Conservation (phyloP, 116 monocot species). For the Trichopus zeylanicus region DNA sequence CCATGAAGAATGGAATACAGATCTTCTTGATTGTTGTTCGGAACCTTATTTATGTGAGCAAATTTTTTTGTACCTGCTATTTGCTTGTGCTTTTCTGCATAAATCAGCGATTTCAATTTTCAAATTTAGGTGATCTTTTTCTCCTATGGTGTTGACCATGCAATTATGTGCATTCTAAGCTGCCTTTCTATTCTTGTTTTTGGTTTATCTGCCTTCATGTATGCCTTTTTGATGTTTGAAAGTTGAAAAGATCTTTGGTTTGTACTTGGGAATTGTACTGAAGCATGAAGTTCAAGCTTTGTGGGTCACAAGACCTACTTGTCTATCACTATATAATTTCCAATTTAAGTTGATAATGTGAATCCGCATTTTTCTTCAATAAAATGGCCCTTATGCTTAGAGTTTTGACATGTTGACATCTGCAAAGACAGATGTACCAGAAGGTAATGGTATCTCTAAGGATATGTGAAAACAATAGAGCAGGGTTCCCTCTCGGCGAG, state of each 20-base stretch:
- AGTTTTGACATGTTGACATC: no score
- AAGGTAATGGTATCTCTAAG: no score
- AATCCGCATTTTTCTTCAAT: no score
- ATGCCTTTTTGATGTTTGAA: neutral
- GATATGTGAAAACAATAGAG: no score
- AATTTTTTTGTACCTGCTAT: no score
- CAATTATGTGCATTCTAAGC: no score
- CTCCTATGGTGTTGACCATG: neutral
- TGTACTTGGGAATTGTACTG: neutral
- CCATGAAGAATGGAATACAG: slow-evolving; percentile 66
- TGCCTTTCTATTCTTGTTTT: neutral
- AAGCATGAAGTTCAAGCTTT: neutral
- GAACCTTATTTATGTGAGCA: slow-evolving; percentile 75
- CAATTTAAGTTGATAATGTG: no score
- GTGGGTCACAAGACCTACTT: neutral
- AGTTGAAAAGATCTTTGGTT: neutral
- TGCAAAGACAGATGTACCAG: no score
- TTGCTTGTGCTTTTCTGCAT: no score
- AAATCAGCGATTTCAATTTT: neutral
- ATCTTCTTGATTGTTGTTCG: slow-evolving; percentile 79
- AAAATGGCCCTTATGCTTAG: no score
- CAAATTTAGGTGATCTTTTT: neutral
- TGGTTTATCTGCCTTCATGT: neutral
- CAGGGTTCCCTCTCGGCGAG: no score
- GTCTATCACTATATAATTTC: no score